Evolutionary conservation across 192 early-diverging fungal species (phyloP).

Genomic region (Coemansia sp.): DNA sequence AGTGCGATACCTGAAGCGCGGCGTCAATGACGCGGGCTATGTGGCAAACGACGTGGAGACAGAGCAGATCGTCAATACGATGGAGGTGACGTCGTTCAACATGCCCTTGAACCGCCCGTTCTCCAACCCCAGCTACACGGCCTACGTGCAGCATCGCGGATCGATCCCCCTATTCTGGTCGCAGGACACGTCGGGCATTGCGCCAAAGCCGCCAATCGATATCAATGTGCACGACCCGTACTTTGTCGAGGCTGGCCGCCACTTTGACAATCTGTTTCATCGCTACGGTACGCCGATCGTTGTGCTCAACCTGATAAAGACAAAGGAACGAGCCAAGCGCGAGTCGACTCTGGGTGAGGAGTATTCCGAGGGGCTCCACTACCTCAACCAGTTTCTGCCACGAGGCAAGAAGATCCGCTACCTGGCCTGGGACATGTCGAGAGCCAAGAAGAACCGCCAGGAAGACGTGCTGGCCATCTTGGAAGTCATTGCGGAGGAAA

Average conservation of each 20-base stretch:
- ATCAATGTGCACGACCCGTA: slow-evolving; percentile 90
- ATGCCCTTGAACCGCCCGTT: slow-evolving; percentile 54
- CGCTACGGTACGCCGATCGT: slow-evolving; percentile 92
- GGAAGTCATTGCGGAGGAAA: slow-evolving; percentile 85
- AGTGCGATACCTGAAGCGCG: slow-evolving; percentile 92
- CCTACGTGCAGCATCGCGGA: slow-evolving; percentile 96
- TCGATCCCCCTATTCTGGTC: slow-evolving; percentile 96
- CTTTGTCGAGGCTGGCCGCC: slow-evolving; percentile 85
- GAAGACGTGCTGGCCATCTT: slow-evolving; percentile 88
- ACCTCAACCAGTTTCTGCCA: slow-evolving; percentile 90
- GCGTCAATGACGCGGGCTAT: slow-evolving; percentile 91
- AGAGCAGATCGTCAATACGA: slow-evolving; percentile 94
- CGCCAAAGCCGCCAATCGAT: slow-evolving; percentile 92
- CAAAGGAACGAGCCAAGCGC: slow-evolving; percentile 85
- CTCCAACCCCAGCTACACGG: slow-evolving; percentile 76
- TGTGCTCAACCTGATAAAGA: slow-evolving; percentile 94
- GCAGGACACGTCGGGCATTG: slow-evolving; percentile 89
- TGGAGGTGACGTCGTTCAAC: slow-evolving; percentile 86
- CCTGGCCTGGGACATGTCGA: slow-evolving; percentile 97
- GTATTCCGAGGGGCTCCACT: slow-evolving; percentile 75
- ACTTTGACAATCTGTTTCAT: slow-evolving; percentile 89
- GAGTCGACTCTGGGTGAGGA: slow-evolving; percentile 86
- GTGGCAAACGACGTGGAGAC: slow-evolving; percentile 99
- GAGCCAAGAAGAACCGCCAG: slow-evolving; percentile 85
- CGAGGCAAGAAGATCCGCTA: slow-evolving; percentile 78